Evolutionary conservation across 768 basidiomycete species (phyloP).

Genomic region (Russula griseocarnosa): DNA sequence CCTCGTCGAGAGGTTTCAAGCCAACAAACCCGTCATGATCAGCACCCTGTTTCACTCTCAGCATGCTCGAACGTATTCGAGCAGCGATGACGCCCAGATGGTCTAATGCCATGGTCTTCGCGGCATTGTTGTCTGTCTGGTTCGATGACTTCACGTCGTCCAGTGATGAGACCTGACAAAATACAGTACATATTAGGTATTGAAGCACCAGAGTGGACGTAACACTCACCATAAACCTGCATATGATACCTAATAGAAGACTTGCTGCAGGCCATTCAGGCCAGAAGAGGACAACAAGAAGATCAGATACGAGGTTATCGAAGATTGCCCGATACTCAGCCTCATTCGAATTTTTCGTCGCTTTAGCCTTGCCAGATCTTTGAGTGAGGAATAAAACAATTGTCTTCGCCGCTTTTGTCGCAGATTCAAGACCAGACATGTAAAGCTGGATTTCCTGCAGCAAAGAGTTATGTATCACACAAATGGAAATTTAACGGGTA

Average conservation of each 20-base stretch:
- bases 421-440: slow-evolving; percentile 68
- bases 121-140: slow-evolving; percentile 71
- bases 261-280: slow-evolving; percentile 97
- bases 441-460: slow-evolving; percentile 64
- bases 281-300: slow-evolving; percentile 84
- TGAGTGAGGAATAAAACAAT: slow-evolving; percentile 47
- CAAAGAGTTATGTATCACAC: neutral
- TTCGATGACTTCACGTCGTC: slow-evolving; percentile 72
- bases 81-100: slow-evolving; percentile 93
- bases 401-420: slow-evolving; percentile 78
- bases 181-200: neutral
- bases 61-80: slow-evolving; percentile 57
- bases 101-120: slow-evolving; percentile 86
- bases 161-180: slow-evolving; percentile 67
- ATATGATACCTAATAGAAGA: slow-evolving; percentile 72
- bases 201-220: neutral
- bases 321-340: slow-evolving; percentile 91
- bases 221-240: slow-evolving; percentile 73
- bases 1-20: slow-evolving; percentile 70
- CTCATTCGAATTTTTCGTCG: slow-evolving; percentile 88
- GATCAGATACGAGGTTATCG: slow-evolving; percentile 84
- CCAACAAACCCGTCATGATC: slow-evolving; percentile 36
- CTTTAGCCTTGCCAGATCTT: slow-evolving; percentile 79
- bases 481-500: neutral
- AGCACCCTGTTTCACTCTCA: slow-evolving; percentile 39